Conservation (phyloP, 345 rosid genomes). For the Adansonia digitata region DNA sequence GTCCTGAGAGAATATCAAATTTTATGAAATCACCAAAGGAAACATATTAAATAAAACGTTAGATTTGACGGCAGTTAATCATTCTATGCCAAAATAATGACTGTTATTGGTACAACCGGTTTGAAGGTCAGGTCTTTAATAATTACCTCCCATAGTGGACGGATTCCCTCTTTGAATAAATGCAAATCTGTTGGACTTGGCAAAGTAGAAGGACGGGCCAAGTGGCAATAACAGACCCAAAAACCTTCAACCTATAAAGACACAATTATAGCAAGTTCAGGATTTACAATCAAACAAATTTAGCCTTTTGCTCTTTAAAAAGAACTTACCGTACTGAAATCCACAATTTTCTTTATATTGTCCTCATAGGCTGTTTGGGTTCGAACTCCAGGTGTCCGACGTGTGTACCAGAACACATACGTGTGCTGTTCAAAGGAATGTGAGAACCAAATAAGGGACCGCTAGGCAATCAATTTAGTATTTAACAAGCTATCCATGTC, state of each 20-base stretch:
- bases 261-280: background rate
- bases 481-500: background rate
- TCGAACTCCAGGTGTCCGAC: conserved; percentile 86
- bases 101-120: background rate
- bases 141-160: conserved; percentile 90
- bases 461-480: background rate
- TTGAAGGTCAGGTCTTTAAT: conserved; percentile 7
- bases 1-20: conserved; percentile 50
- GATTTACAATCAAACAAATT: background rate
- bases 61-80: background rate
- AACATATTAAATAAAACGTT: background rate
- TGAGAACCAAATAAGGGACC: conserved; percentile 9
- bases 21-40: background rate
- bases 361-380: conserved; percentile 88
- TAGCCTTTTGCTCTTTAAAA: background rate
- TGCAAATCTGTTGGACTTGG: conserved; percentile 92
- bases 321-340: conserved; percentile 78
- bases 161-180: conserved; percentile 77
- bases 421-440: conserved; percentile 53
- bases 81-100: background rate
- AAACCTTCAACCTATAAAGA: conserved; percentile 67
- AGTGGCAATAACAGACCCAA: conserved; percentile 90
- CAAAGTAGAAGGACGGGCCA: conserved; percentile 80
- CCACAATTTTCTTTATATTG: conserved; percentile 86
- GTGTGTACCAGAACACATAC: conserved; percentile 94